Percentiles rank a stretch among this genome's conserved stretches.
phyloP scores from a whole-genome alignment of 2,329 filamentous ascomycete species.

The Apiospora rasikravindrae region DNA sequence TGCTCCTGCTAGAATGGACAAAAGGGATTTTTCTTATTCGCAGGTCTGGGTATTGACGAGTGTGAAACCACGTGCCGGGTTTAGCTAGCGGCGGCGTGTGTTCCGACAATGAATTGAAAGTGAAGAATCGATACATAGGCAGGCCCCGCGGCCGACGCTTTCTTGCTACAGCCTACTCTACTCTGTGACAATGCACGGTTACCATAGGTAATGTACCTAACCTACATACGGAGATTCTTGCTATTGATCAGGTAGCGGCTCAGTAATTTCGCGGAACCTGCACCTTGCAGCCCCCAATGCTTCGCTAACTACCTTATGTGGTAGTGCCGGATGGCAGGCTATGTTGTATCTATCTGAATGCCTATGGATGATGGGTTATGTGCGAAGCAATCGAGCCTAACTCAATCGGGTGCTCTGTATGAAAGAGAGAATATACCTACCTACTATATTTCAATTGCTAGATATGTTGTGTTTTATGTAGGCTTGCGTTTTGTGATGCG shows the following conservation, averaged over 20 bases:
- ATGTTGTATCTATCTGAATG: background rate
- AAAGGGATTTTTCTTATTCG: background rate
- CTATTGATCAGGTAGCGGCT: background rate
- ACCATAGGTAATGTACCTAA: background rate
- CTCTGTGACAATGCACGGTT: background rate
- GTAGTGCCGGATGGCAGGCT: background rate
- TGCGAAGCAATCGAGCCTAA: background rate
- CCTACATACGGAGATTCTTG: background rate
- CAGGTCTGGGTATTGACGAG: background rate
- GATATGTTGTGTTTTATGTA: background rate
- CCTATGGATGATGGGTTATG: background rate
- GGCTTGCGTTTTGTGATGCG: background rate
- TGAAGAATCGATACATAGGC: background rate
- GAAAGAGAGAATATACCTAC: background rate
- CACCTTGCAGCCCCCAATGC: background rate
- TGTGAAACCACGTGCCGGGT: constrained; percentile 1
- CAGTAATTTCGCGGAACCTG: constrained; percentile 1
- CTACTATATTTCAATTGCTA: background rate
- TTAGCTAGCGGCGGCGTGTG: background rate
- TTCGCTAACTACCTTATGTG: background rate
- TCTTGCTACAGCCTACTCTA: background rate
- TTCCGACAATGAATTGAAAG: background rate
- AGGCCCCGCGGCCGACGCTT: background rate
- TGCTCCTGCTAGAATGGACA: background rate
- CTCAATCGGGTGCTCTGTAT: background rate